Evolutionary conservation across 805 yeast species (phyloP).

Genomic region (Myxozyma sirexii): DNA sequence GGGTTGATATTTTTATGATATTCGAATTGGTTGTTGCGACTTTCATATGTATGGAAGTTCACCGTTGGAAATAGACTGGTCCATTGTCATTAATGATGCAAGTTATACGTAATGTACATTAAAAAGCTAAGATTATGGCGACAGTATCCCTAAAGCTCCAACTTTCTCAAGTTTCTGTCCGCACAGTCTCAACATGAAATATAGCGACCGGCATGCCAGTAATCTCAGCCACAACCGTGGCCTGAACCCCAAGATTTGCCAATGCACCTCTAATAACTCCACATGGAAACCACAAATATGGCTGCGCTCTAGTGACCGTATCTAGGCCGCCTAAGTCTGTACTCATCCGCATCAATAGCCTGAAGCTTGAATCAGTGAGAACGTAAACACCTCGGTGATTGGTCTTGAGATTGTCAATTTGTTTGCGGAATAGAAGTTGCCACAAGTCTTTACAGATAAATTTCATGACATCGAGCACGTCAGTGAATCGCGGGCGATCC

Average conservation of each 20-base stretch:
- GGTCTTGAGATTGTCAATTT: slow-evolving; percentile 88
- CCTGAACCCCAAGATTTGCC: slow-evolving; percentile 67
- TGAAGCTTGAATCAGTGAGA: slow-evolving; percentile 67
- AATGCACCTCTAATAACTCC: slow-evolving; percentile 77
- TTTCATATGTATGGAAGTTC: no score
- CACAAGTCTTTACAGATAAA: slow-evolving; percentile 91
- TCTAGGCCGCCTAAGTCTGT: slow-evolving; percentile 41
- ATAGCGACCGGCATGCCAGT: slow-evolving; percentile 66
- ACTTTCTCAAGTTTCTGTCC: slow-evolving; percentile 18
- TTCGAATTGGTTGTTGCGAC: no score
- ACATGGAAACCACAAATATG: slow-evolving; percentile 69
- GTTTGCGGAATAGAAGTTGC: slow-evolving; percentile 77
- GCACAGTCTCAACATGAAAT: slow-evolving; percentile 65
- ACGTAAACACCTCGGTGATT: slow-evolving; percentile 88
- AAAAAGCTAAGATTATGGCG: no score
- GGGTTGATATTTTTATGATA: no score
- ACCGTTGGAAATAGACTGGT: no score
- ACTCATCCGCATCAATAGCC: slow-evolving; percentile 55
- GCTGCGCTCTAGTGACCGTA: slow-evolving; percentile 43
- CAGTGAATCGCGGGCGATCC: slow-evolving; percentile 53
- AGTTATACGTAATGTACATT: background rate
- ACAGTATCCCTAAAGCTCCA: background rate
- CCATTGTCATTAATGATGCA: no score
- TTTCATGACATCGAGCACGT: slow-evolving; percentile 81
- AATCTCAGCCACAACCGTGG: slow-evolving; percentile 66